Conservation (phyloP, 2,329 filamentous ascomycete genomes). For the Saccharata proteae region DNA sequence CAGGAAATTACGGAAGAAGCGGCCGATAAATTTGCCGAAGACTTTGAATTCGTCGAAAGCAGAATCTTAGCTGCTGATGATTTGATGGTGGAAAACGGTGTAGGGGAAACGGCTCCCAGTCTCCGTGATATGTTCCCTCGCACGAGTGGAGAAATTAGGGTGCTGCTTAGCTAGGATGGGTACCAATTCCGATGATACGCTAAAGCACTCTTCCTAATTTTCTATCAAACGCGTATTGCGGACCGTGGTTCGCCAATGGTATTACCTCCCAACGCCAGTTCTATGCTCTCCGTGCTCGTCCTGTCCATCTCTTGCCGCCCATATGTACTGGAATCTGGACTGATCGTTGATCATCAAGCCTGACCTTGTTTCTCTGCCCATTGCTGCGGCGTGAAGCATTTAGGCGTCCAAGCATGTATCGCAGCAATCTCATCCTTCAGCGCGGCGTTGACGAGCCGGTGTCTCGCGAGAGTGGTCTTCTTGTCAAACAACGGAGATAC, state of each 20-base stretch:
- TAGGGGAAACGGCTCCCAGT: slow-evolving; percentile 23
- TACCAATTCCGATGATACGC: too few species aligned
- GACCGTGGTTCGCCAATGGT: neutral
- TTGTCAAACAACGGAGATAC: slow-evolving; percentile 42
- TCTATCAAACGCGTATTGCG: too few species aligned
- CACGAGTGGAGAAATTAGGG: slow-evolving; percentile 51
- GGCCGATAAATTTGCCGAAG: slow-evolving; percentile 68
- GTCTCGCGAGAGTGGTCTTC: slow-evolving; percentile 63
- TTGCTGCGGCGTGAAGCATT: slow-evolving; percentile 84
- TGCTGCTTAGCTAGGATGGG: slow-evolving; percentile 50
- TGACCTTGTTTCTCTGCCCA: slow-evolving; percentile 56
- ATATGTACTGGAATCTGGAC: too few species aligned
- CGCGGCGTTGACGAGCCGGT: slow-evolving; percentile 72
- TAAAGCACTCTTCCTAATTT: too few species aligned
- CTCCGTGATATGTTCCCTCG: slow-evolving; percentile 50
- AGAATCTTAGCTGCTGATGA: slow-evolving; percentile 50
- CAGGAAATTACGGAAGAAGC: slow-evolving; percentile 71
- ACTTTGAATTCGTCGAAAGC: slow-evolving; percentile 63
- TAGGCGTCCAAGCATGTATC: slow-evolving; percentile 92
- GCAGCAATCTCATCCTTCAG: slow-evolving; percentile 78
- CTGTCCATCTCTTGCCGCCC: too few species aligned
- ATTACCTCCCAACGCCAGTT: neutral
- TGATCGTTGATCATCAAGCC: slow-evolving; percentile 9
- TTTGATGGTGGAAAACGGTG: slow-evolving; percentile 25
- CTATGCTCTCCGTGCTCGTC: too few species aligned